These are phyloP conservation scores for Arabidopsis thaliana DNA, from an alignment of 345 rosid species.

Conservation along the genomic window DNA sequence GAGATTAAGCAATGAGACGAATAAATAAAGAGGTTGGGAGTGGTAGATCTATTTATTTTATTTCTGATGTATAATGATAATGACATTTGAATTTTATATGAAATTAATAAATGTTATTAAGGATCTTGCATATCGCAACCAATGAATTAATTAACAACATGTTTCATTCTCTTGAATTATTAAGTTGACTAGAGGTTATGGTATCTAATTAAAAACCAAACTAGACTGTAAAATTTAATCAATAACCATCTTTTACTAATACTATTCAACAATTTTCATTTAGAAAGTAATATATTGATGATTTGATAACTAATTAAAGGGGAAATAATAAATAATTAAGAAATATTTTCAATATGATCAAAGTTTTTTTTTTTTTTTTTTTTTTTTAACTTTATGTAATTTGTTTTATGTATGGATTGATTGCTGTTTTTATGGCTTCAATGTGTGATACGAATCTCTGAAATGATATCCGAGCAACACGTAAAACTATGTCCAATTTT, in stretches of 20 bases:
- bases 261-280: constrained; percentile 8
- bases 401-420: not conserved
- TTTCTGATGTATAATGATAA: constrained; percentile 13
- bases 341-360: not conserved
- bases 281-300: constrained; percentile 1
- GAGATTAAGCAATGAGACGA: constrained; percentile 18
- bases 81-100: constrained; percentile 12
- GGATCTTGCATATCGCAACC: constrained; percentile 41
- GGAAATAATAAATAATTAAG: not conserved
- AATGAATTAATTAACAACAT: constrained; percentile 25
- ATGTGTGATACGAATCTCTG: constrained; percentile 22
- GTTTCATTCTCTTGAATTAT: constrained; percentile 38
- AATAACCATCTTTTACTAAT: not conserved
- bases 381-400: not conserved
- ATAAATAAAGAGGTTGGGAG: constrained; percentile 41
- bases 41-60: constrained; percentile 29
- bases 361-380: not conserved
- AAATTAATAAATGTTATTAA: constrained; percentile 9
- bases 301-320: not conserved
- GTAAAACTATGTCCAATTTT: constrained; percentile 7
- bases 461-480: constrained; percentile 18
- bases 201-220: not conserved
- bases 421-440: not conserved
- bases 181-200: constrained; percentile 39
- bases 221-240: not conserved